These are phyloP conservation scores for Rosa chinensis DNA, from an alignment of 306 rosid genomes.

Conservation along the genomic window DNA sequence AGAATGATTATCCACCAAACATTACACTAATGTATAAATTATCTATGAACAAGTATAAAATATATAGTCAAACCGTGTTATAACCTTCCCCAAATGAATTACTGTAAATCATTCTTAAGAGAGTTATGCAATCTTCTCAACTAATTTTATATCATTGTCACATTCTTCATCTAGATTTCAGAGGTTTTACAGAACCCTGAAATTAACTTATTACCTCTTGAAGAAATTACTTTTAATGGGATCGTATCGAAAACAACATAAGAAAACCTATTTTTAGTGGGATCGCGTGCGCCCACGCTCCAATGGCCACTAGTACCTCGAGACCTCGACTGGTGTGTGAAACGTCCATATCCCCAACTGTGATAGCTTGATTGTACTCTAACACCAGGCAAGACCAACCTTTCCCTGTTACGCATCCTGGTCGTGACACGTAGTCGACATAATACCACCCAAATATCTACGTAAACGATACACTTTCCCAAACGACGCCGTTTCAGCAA, in stretches of 20 bases:
- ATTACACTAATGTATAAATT: neutral
- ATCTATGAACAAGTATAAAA: neutral
- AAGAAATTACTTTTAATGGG: rapidly evolving
- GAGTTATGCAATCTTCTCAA: neutral
- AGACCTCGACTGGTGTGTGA: neutral
- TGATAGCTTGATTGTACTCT: neutral
- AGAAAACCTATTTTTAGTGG: too few relatives aligned
- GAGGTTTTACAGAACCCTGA: neutral
- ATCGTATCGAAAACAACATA: too few relatives aligned
- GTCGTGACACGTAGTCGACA: slow-evolving; percentile 34
- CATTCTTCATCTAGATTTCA: neutral
- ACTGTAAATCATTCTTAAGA: neutral
- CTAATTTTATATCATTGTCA: neutral
- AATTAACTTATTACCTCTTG: too few relatives aligned
- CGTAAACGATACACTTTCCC: neutral
- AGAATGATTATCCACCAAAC: neutral
- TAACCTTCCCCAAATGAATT: neutral
- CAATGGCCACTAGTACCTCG: neutral
- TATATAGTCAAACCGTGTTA: neutral
- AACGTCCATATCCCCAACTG: neutral
- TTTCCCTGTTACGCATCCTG: neutral
- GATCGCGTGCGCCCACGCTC: neutral
- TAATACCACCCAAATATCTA: neutral
- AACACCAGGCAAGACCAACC: too few relatives aligned
- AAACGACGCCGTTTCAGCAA: neutral